phyloP scores from a whole-genome alignment of 495 filamentous ascomycete species.

The Aspergillus saccharolyticus region DNA sequence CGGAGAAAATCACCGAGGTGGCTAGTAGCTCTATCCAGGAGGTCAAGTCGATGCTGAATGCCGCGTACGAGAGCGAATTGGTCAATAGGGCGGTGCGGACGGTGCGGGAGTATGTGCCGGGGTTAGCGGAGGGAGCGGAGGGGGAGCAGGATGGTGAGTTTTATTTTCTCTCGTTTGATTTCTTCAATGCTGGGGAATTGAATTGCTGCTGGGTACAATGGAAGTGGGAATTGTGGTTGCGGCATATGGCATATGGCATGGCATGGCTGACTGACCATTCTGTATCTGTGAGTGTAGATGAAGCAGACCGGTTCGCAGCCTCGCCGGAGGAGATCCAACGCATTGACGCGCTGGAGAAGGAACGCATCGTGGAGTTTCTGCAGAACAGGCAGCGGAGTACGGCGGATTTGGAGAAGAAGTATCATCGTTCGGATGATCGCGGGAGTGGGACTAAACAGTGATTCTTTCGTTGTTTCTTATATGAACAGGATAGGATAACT shows the following conservation, averaged over 20 bases:
- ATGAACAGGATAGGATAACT: too few species aligned
- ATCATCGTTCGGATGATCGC: too few species aligned
- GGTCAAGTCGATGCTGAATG: background rate
- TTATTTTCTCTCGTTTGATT: background rate
- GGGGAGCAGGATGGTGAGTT: background rate
- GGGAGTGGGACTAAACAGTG: background rate
- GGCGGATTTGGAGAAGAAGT: conserved; percentile 8
- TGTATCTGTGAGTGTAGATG: background rate
- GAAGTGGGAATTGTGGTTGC: too few species aligned
- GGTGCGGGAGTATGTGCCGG: background rate
- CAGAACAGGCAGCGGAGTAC: conserved; percentile 27
- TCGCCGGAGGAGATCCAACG: conserved; percentile 15
- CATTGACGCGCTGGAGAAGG: conserved; percentile 28
- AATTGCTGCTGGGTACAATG: too few species aligned
- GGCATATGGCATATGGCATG: too few species aligned
- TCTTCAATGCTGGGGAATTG: background rate
- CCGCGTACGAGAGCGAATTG: background rate
- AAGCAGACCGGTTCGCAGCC: background rate
- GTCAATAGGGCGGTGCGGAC: background rate
- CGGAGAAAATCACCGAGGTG: background rate
- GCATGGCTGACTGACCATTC: too few species aligned
- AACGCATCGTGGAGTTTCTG: conserved; percentile 31
- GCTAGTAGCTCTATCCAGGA: conserved; percentile 2
- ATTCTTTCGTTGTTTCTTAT: too few species aligned
- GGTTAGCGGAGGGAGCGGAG: background rate